Conservation (phyloP, 192 early-diverging fungal genomes). For the Coemansia sp. region DNA sequence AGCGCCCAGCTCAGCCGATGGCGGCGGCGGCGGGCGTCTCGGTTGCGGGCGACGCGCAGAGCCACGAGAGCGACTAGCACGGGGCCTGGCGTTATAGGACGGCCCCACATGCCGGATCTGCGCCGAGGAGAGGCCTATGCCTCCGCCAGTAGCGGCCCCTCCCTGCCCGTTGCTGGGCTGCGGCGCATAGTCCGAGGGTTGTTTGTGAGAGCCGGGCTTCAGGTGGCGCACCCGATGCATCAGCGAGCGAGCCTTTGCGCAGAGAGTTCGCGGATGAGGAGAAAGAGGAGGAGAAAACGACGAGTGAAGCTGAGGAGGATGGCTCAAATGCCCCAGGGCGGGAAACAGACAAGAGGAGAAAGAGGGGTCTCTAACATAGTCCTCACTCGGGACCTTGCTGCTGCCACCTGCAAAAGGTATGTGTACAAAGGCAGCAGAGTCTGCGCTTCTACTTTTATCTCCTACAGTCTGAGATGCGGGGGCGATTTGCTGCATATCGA, state of each 20-base stretch:
- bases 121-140: constrained; percentile 6
- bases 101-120: neutral
- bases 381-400: neutral
- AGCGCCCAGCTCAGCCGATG: neutral
- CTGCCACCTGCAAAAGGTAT: constrained; percentile 5
- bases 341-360: constrained; percentile 8
- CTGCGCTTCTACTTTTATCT: neutral
- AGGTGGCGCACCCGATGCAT: constrained; percentile 32
- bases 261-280: constrained; percentile 42
- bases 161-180: neutral
- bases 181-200: neutral
- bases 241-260: constrained; percentile 33
- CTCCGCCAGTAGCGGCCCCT: neutral
- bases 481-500: neutral
- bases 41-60: neutral
- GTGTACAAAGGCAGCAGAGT: neutral
- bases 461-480: neutral
- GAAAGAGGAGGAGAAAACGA: constrained; percentile 49
- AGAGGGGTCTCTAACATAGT: neutral
- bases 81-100: neutral
- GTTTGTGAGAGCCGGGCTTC: constrained; percentile 9
- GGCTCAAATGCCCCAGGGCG: neutral
- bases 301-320: constrained; percentile 27
- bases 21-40: constrained; percentile 7
- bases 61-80: neutral